phyloP scores from a whole-genome alignment of 2,329 filamentous ascomycete species.

The Neoarthrinium moseri region DNA sequence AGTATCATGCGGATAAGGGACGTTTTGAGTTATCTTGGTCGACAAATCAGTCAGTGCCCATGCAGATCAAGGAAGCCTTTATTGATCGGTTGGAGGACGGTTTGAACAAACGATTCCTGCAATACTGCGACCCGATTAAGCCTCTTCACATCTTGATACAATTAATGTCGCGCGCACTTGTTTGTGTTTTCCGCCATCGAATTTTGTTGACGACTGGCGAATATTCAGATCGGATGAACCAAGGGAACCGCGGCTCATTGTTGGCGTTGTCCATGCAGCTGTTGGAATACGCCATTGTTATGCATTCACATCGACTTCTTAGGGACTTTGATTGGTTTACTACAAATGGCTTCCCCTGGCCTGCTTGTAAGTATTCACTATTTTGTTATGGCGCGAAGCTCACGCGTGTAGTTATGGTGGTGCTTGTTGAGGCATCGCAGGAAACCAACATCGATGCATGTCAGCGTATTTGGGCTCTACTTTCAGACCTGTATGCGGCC shows the following conservation, averaged over 20 bases:
- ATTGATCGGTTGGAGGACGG: not conserved
- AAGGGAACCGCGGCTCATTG: not conserved
- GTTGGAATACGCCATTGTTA: not conserved
- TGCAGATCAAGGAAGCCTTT: not conserved
- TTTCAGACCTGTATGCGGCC: not conserved
- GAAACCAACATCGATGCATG: not conserved
- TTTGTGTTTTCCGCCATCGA: conserved; percentile 1
- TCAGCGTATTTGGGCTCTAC: not conserved
- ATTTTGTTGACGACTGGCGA: not conserved
- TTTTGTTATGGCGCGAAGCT: not conserved
- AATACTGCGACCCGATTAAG: conserved; percentile 8
- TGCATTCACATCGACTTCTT: not conserved
- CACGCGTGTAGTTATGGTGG: not conserved
- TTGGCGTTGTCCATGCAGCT: not conserved
- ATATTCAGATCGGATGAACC: no score
- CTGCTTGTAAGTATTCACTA: not conserved
- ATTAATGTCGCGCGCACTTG: not conserved
- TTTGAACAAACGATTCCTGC: not conserved
- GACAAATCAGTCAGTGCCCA: not conserved
- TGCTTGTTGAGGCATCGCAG: not conserved
- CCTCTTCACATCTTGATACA: conserved; percentile 6
- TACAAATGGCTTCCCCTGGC: not conserved
- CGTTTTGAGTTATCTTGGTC: conserved; percentile 2
- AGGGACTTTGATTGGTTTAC: not conserved
- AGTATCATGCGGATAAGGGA: not conserved